phyloP scores from a whole-genome alignment of 2,329 filamentous ascomycete species.

The Paraconiothyrium sp. region DNA sequence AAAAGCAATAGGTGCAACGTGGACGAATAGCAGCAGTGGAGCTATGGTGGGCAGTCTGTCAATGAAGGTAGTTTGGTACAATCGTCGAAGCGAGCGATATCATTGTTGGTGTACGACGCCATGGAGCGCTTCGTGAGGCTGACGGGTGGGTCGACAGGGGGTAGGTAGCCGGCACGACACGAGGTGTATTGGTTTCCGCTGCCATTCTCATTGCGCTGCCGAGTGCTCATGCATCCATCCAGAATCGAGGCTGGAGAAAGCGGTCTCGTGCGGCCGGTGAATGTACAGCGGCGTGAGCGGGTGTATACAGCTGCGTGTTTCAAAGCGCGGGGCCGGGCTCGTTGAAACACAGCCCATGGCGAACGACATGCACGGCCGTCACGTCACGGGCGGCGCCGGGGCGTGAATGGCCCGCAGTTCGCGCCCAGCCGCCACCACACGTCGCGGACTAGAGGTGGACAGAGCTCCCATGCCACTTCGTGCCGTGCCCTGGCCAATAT shows the following conservation, averaged over 20 bases:
- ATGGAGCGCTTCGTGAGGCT: conserved; percentile 1
- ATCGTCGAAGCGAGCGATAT: too few species aligned
- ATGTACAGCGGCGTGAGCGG: too few species aligned
- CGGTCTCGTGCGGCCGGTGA: neutral
- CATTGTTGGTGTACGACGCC: neutral
- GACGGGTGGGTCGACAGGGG: neutral
- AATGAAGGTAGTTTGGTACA: neutral
- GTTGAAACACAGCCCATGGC: neutral
- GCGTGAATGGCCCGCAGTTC: conserved; percentile 11
- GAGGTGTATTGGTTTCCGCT: neutral
- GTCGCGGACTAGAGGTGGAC: neutral
- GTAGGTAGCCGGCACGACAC: neutral
- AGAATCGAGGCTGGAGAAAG: neutral
- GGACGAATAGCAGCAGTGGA: too few species aligned
- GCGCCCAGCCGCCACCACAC: conserved; percentile 11
- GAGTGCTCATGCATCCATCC: neutral
- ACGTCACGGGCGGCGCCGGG: neutral
- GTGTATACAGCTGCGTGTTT: neutral
- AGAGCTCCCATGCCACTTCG: conserved; percentile 7
- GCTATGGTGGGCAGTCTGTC: neutral
- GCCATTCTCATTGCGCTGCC: neutral
- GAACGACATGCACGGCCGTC: neutral
- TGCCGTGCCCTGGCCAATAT: conserved; percentile 12
- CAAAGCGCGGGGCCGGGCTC: conserved; percentile 3
- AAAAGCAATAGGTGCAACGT: too few species aligned